Conservation (phyloP, 2,329 filamentous ascomycete species). For the Colletotrichum theobromicola region DNA sequence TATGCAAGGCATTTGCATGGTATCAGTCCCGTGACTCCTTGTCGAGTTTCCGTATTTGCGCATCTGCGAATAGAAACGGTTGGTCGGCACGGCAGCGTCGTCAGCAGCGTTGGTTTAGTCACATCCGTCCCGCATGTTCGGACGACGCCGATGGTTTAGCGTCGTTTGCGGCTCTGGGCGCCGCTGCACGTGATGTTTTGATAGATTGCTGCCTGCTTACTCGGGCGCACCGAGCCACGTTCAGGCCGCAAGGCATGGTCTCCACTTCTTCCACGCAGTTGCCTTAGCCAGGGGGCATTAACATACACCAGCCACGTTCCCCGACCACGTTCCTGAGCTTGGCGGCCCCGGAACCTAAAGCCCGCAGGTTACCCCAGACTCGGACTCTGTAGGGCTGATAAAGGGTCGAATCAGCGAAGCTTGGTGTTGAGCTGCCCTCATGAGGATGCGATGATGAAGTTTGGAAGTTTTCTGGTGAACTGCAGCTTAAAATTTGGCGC, state of each 20-base stretch:
- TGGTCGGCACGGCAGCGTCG: slow-evolving; percentile 19
- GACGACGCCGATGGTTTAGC: slow-evolving; percentile 24
- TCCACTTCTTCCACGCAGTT: not conserved
- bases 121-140: slow-evolving; percentile 12
- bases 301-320: slow-evolving; percentile 15
- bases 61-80: slow-evolving; percentile 7
- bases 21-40: not conserved
- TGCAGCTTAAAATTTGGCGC: not conserved
- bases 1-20: slow-evolving; percentile 1
- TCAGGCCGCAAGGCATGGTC: slow-evolving; percentile 9
- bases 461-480: not conserved
- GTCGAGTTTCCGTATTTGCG: not conserved
- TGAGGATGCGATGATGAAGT: not conserved
- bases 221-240: not conserved
- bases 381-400: slow-evolving; percentile 20
- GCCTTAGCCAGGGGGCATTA: not conserved
- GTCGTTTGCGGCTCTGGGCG: slow-evolving; percentile 10
- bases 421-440: not conserved
- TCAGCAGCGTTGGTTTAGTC: slow-evolving; percentile 15
- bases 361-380: slow-evolving; percentile 22
- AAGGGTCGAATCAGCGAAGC: slow-evolving; percentile 15
- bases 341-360: slow-evolving; percentile 11
- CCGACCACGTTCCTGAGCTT: slow-evolving; percentile 18
- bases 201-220: not conserved
- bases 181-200: slow-evolving; percentile 4